These are phyloP conservation scores for Tetrapyrgos nigripes DNA, from an alignment of 1,284 basidiomycete species.

Conservation along the genomic window DNA sequence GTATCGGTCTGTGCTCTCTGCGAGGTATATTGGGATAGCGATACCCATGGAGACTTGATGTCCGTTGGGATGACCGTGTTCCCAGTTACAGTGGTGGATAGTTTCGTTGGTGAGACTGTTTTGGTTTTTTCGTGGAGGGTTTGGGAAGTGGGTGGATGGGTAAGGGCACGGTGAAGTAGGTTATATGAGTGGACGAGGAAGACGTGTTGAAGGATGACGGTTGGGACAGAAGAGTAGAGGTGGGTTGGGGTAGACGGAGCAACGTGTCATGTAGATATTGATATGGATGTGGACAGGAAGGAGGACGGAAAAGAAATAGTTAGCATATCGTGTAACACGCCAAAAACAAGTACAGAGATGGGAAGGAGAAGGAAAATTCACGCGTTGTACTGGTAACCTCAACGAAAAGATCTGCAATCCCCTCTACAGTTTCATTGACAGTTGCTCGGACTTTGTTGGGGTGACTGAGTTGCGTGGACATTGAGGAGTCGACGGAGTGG, in stretches of 20 bases:
- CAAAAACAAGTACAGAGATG: constrained; percentile 4
- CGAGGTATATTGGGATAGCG: constrained; percentile 93
- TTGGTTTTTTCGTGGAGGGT: too few relatives aligned
- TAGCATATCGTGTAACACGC: too few relatives aligned
- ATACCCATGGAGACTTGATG: constrained; percentile 97
- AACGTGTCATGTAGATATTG: too few relatives aligned
- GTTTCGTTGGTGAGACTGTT: constrained; percentile 89
- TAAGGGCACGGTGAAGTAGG: too few relatives aligned
- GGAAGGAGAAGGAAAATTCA: constrained; percentile 40
- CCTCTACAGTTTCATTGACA: constrained; percentile 87
- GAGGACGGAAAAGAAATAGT: too few relatives aligned
- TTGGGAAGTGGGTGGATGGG: too few relatives aligned
- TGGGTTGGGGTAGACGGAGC: too few relatives aligned
- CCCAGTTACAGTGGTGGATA: constrained; percentile 89
- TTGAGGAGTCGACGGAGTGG: constrained; percentile 9
- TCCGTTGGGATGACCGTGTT: constrained; percentile 97
- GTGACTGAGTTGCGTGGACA: constrained; percentile 63
- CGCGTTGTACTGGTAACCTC: constrained; percentile 97
- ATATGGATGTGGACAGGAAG: too few relatives aligned
- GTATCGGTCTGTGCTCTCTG: constrained; percentile 91
- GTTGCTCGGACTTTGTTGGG: constrained; percentile 94
- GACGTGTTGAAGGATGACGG: too few relatives aligned
- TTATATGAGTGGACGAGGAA: too few relatives aligned
- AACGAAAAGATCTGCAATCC: constrained; percentile 90
- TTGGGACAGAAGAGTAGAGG: too few relatives aligned